A percentile compares a stretch with the other conserved stretches of the same genome.
Conservation (phyloP, 768 basidiomycete species). For the Dentipellis sp. region DNA sequence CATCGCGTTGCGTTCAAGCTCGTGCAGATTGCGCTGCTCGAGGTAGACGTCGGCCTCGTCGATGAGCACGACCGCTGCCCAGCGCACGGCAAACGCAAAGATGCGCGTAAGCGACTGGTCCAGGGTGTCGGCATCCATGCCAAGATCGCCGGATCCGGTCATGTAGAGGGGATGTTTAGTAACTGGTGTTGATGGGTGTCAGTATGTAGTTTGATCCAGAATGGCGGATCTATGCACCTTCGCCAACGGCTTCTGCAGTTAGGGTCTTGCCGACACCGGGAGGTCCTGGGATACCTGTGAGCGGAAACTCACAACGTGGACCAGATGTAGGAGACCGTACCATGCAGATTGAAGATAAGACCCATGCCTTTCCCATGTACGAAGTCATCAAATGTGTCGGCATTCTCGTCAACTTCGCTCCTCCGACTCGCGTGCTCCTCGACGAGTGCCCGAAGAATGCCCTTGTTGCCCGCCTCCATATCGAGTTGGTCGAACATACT, state of each 20-base stretch:
- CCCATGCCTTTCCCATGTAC: slow-evolving; percentile 28
- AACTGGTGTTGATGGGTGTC: too few species aligned
- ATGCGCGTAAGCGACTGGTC: slow-evolving; percentile 11
- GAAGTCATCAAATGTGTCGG: slow-evolving; percentile 23
- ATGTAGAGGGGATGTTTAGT: background rate
- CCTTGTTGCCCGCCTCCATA: background rate
- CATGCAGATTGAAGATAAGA: slow-evolving; percentile 25
- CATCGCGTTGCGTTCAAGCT: slow-evolving; percentile 16
- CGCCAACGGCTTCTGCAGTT: background rate
- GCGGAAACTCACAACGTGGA: too few species aligned
- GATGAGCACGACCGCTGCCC: slow-evolving; percentile 17
- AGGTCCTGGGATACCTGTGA: too few species aligned
- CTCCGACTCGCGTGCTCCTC: background rate
- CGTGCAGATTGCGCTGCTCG: slow-evolving; percentile 13
- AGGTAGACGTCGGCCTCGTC: too few species aligned
- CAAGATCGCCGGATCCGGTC: background rate
- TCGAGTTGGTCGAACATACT: background rate
- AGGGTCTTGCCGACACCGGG: background rate
- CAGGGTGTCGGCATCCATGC: slow-evolving; percentile 8
- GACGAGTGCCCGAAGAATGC: background rate
- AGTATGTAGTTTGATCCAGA: too few species aligned
- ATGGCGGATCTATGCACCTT: too few species aligned
- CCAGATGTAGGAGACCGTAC: too few species aligned
- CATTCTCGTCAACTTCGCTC: background rate
- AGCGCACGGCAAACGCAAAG: slow-evolving; percentile 15